Evolutionary conservation across 352 stramenopile genomes (phyloP).

Genomic region (Phytophthora palmivora): DNA sequence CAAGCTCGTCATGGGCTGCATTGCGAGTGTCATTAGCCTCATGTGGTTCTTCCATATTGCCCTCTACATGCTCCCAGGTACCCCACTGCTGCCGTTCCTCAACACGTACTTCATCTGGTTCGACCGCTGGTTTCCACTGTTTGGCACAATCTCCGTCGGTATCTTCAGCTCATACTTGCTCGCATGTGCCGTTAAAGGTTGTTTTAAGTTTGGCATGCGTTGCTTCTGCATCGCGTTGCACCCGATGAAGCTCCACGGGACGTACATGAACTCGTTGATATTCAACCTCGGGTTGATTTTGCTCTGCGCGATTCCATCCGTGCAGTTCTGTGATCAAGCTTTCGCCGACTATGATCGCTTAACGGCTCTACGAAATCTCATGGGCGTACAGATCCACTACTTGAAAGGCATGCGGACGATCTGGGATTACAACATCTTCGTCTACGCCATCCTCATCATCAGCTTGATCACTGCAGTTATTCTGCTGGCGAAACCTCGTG

Average conservation of each 20-base stretch:
- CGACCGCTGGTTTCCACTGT: constrained; percentile 96
- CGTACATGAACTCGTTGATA: constrained; percentile 99
- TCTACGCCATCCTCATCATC: constrained; percentile 95
- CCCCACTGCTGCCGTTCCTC: constrained; percentile 91
- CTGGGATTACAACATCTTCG: constrained; percentile 96
- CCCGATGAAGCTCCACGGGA: constrained; percentile 97
- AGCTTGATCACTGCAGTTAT: constrained; percentile 90
- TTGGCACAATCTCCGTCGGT: constrained; percentile 95
- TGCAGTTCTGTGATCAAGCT: constrained; percentile 95
- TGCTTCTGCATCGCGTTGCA: constrained; percentile 95
- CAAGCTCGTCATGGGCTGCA: constrained; percentile 88
- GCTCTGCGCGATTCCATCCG: constrained; percentile 94
- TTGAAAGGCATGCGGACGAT: constrained; percentile 96
- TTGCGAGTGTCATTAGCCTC: constrained; percentile 73
- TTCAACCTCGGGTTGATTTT: constrained; percentile 96
- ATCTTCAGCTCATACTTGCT: constrained; percentile 97
- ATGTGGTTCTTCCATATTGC: constrained; percentile 96
- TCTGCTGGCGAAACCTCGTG: constrained; percentile 77
- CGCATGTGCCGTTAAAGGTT: constrained; percentile 95
- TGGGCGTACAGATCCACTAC: constrained; percentile 94
- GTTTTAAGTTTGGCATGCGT: constrained; percentile 98
- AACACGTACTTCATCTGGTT: constrained; percentile 98
- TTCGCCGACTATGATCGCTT: constrained; percentile 96
- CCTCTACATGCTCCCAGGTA: constrained; percentile 93
- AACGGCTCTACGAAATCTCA: constrained; percentile 83